phyloP scores from a whole-genome alignment of 2,329 filamentous ascomycete genomes.

The Nannizzia gypsea region DNA sequence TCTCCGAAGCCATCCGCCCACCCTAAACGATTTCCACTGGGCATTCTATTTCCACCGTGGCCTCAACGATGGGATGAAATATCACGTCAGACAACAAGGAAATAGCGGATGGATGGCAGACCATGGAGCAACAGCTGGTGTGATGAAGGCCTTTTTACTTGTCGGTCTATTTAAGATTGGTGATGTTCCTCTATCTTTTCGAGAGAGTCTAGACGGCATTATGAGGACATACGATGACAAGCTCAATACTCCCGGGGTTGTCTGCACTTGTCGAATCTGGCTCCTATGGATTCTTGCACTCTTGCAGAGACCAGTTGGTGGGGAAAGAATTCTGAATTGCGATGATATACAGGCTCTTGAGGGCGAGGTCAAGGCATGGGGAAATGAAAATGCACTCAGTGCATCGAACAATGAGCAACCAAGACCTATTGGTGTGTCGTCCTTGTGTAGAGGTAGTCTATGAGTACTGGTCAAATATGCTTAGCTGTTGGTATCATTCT shows the following conservation, averaged over 20 bases:
- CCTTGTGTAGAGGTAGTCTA: background rate
- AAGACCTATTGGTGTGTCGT: conserved; percentile 12
- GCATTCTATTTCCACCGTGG: background rate
- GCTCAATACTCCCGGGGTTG: conserved; percentile 14
- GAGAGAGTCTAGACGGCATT: conserved; percentile 13
- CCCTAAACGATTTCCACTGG: background rate
- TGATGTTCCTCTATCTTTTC: conserved; percentile 10
- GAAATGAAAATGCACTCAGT: conserved; percentile 14
- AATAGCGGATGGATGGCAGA: conserved; percentile 16
- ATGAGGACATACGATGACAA: conserved; percentile 15
- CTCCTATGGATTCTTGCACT: conserved; percentile 13
- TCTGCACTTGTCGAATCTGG: conserved; percentile 15
- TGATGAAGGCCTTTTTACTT: conserved; percentile 18
- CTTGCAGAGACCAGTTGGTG: conserved; percentile 9
- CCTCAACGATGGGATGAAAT: conserved; percentile 16
- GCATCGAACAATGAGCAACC: conserved; percentile 15
- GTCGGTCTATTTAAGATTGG: conserved; percentile 18
- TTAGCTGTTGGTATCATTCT: too few relatives aligned
- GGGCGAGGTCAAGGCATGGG: conserved; percentile 17
- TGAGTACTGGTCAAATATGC: too few relatives aligned
- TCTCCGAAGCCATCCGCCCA: background rate
- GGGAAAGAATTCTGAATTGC: background rate
- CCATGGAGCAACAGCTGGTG: conserved; percentile 13
- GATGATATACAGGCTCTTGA: conserved; percentile 13
- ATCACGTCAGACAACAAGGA: conserved; percentile 16